Evolutionary conservation across 108 stramenopile species (phyloP), one percentile per base, ranked within the genome.

Genomic region (Cyclostephanos invisitatus): DNA sequence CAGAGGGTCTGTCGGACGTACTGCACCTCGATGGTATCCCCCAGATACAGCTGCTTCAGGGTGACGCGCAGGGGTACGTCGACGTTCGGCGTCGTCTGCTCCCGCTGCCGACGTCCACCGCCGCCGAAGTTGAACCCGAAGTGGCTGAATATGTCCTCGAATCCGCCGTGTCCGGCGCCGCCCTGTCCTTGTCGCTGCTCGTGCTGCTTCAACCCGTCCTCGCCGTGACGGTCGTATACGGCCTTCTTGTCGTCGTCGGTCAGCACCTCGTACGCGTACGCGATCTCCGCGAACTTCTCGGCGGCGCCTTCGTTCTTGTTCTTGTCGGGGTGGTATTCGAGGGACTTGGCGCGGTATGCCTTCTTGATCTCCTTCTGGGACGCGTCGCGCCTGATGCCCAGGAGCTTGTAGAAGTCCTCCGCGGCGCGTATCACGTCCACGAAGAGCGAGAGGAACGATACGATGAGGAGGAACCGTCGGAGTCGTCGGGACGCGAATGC

Each of bases 291-390:
- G 74, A 99, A 99, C 62, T 86, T 96, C 49, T 92, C 93, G 0
- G 93, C 82, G 9, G 93, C 97, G 7, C 88, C 93, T 66, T 93
- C 89, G n/a, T 67, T 85, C 68, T 92, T 93, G 74, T 97, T 97
- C 74, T 99, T 99, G 81, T 99, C 98, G 40, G 96, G 96, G 72
- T 99, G 98, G 68, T 83, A 96, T 70, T 97, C 86, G 28, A 98
- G 85, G 7, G 92, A 92, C 59, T 96, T 91, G 75, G 91, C 81
- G 8, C 97, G 89, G 68, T 98, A 99, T 0, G 98, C 98, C 73
- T 98, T 98, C 71, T 94, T 95, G 60, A 94, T 94, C 72, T 94
- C 93, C 62, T 96, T 96, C 27, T 71, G 74, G 9, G 92, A 81
- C 42, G 92, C 91, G 12, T 66, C 48, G 46, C 85, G 78, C 14